Conservation (phyloP, 805 yeast genomes). For the Sugiyamaella qingdaonensis region DNA sequence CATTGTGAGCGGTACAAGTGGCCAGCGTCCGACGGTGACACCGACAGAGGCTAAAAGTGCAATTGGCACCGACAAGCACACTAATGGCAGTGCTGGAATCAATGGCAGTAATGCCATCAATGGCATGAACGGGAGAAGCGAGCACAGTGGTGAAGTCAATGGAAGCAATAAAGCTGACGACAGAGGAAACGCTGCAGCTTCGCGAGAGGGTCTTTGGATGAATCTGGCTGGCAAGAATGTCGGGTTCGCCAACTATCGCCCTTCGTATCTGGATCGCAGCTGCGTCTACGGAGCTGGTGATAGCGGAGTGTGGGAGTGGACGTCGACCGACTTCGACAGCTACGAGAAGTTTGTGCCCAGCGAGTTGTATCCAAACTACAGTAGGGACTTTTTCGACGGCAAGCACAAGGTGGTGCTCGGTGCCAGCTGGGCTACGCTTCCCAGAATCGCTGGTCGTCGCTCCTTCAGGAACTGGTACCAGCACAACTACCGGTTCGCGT, state of each 20-base stretch:
- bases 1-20: background rate
- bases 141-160: no score
- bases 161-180: background rate
- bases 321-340: background rate
- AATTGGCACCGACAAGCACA: no score
- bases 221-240: background rate
- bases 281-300: background rate
- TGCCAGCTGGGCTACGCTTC: background rate
- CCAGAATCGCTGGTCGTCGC: background rate
- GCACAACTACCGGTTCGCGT: background rate
- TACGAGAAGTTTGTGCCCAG: background rate
- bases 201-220: background rate
- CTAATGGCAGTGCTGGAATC: no score
- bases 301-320: background rate
- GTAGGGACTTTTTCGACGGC: background rate
- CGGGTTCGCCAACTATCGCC: background rate
- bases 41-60: no score
- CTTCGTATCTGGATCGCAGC: background rate
- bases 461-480: constrained; percentile 2
- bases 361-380: background rate
- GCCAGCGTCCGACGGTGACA: background rate
- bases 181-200: background rate
- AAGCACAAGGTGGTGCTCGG: background rate
- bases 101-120: no score
- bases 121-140: no score